Base-by-base conservation (phyloP, 129 eudicot genomes). In the Centrapalus pauciflorus region DNA sequence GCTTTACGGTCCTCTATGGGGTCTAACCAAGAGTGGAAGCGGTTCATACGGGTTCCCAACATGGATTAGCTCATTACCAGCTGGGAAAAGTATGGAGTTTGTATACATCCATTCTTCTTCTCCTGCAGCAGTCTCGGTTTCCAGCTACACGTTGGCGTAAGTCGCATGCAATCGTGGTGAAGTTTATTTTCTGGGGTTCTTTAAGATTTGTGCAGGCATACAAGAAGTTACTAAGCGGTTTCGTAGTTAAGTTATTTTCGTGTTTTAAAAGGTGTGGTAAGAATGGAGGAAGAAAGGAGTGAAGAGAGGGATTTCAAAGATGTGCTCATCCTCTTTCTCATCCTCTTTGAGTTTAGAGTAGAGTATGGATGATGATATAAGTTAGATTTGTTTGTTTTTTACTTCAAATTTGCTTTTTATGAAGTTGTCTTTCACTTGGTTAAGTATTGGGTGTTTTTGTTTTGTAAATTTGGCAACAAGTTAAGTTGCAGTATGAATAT, bases 241-340 rank as follows among this genome's bases (percentile, higher is more conserved):
- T 45, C 61, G 67, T 33, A 25, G 16, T 49, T 69, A 62, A 66
- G 59, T 74, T 65, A 52, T 61, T 63, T 67, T 43, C 17, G 49
- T 55, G 76, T 70, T 41, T 70, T 37, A 14, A 25, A 49, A 61
- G 51, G 79, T 56, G 79, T 66, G 73, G 73, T 66, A 66, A 83
- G 66, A 60, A 52, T 54, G 83, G 90, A 76, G 70, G 81, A 75
- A 75, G 95, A 82, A 92, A 88, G 96, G 87, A 81, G 98, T 72
- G 98, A 93, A 82, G 98, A 80, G 98, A 93, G 80, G 57, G 58
- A n/a, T 71, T 79, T 35, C 59, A 67, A 65, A 79, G 27, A 73
- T 62, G 94, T 77, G 96, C 98, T 93, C 96, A 86, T 93, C 98
- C 98, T 93, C 91, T 85, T 92, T 85, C 90, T 83, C 82, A 77